These are phyloP conservation scores for Penicillium ochrochloron DNA, from an alignment of 495 filamentous ascomycete species.

Conservation along the genomic window DNA sequence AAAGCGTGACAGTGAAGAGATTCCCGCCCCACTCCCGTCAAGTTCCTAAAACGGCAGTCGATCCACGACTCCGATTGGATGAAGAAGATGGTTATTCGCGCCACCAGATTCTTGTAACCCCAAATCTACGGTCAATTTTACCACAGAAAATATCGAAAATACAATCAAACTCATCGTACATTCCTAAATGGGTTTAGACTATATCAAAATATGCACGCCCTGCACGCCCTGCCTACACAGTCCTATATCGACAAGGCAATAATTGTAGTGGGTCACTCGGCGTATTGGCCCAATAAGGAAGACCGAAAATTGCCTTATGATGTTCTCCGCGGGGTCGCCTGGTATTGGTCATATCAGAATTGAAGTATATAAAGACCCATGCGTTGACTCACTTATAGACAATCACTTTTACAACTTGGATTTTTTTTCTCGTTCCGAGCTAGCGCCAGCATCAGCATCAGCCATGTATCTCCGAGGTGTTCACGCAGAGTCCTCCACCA, in stretches of 20 bases:
- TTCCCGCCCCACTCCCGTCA: conserved; percentile 30
- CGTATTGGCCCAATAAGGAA: background rate
- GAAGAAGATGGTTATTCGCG: background rate
- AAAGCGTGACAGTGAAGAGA: background rate
- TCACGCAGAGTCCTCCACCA: conserved; percentile 50
- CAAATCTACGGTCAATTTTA: background rate
- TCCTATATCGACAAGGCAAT: background rate
- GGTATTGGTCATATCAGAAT: background rate
- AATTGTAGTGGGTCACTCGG: background rate
- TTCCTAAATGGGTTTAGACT: background rate
- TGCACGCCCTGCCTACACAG: background rate
- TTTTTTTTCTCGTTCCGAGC: background rate
- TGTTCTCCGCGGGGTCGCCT: background rate
- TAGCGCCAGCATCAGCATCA: background rate
- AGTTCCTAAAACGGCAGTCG: conserved; percentile 30
- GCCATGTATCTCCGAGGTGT: conserved; percentile 55
- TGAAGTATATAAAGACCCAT: conserved; percentile 8
- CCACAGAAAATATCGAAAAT: background rate
- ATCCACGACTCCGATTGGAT: conserved; percentile 13
- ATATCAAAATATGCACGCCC: background rate
- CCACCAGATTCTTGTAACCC: background rate
- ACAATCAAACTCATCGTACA: background rate
- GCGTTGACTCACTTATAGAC: conserved; percentile 2
- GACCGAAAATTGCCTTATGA: background rate
- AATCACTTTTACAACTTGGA: background rate